Evolutionary conservation across 2,329 filamentous ascomycete species (phyloP).

Genomic region (Thelonectria rubi): DNA sequence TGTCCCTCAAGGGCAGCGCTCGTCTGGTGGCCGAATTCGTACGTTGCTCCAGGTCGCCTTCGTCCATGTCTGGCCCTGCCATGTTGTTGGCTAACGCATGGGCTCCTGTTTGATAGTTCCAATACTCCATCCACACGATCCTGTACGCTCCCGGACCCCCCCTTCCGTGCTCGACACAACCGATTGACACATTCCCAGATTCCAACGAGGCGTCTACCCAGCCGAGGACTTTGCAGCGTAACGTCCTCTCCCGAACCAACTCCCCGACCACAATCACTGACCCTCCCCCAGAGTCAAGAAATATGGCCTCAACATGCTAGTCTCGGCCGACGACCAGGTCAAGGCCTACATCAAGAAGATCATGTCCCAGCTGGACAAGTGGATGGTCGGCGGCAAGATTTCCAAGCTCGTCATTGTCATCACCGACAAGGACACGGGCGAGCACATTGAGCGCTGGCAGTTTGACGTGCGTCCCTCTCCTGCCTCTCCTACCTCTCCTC

Average conservation of each 20-base stretch:
- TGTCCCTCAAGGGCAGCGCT: constrained; percentile 83
- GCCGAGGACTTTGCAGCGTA: constrained; percentile 96
- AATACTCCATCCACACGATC: constrained; percentile 98
- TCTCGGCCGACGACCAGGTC: constrained; percentile 96
- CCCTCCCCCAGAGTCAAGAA: constrained; percentile 77
- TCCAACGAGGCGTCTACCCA: constrained; percentile 86
- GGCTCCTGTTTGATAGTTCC: constrained; percentile 66
- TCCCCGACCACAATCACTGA: constrained; percentile 9
- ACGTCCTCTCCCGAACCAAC: constrained; percentile 42
- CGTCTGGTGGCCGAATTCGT: constrained; percentile 97
- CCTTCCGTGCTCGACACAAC: neutral
- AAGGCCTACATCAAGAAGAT: constrained; percentile 99
- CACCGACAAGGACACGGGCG: constrained; percentile 95
- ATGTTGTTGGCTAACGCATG: constrained; percentile 33
- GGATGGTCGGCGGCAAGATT: constrained; percentile 98
- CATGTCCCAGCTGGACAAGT: constrained; percentile 96
- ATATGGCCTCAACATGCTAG: constrained; percentile 98
- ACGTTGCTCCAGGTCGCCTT: constrained; percentile 52
- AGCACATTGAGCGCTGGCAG: constrained; percentile 97
- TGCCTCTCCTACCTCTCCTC: constrained; percentile 17
- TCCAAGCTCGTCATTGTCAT: constrained; percentile 97
- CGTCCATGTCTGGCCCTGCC: no score
- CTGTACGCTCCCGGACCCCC: constrained; percentile 66
- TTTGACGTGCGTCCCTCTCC: constrained; percentile 85
- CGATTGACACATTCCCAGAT: constrained; percentile 59